Conservation (phyloP, 139 green algal genomes). For the Mesotaenium endlicherianum region DNA sequence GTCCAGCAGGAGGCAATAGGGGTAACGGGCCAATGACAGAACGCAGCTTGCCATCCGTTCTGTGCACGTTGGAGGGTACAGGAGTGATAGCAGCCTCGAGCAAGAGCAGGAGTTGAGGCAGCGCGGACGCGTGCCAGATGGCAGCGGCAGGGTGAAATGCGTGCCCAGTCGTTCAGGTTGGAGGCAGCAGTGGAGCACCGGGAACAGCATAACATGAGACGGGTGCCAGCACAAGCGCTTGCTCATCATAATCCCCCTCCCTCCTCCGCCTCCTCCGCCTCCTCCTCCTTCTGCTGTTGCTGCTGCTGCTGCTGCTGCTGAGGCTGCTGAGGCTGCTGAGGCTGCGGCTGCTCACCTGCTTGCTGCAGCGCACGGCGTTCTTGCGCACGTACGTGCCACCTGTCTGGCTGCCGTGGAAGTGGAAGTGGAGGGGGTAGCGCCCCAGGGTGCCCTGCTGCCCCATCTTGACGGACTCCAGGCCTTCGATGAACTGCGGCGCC, state of each 20-base stretch:
- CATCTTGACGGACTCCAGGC: slow-evolving; percentile 32
- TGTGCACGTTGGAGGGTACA: too few species aligned
- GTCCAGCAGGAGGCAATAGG: not conserved
- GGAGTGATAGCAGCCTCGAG: too few species aligned
- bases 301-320: not conserved
- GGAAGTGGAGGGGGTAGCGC: slow-evolving; percentile 45
- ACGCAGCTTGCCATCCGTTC: too few species aligned
- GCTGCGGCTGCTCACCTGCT: not conserved
- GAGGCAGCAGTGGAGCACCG: not conserved
- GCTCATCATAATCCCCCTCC: not conserved
- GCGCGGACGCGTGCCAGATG: too few species aligned
- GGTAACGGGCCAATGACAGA: not conserved
- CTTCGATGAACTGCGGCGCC: slow-evolving; percentile 18
- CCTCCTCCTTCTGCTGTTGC: not conserved
- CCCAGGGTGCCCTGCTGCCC: slow-evolving; percentile 42
- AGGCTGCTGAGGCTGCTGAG: not conserved
- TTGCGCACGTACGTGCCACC: not conserved
- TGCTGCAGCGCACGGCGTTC: slow-evolving; percentile 39
- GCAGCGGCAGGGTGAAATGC: too few species aligned
- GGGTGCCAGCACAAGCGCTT: not conserved
- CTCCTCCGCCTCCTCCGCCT: not conserved
- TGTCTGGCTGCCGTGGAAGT: slow-evolving; percentile 54
- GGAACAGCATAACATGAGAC: not conserved
- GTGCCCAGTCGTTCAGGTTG: not conserved
- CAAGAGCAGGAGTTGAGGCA: too few species aligned